Conservation (phyloP, 768 basidiomycete genomes). For the Trametes meyenii region DNA sequence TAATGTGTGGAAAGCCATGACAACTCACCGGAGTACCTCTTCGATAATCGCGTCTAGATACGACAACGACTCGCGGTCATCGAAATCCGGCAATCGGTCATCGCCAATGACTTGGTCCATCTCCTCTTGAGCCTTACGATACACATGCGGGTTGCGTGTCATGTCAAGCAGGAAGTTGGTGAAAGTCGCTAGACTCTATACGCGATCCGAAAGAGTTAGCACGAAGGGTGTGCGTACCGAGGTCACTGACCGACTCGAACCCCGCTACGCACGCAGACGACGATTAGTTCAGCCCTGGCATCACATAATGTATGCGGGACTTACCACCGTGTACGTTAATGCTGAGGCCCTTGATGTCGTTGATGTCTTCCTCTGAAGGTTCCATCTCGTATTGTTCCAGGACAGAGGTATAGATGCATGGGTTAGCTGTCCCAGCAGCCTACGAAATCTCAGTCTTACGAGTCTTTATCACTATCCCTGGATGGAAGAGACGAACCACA, state of each 20-base stretch:
- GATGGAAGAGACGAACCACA: too few species aligned
- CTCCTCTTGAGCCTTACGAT: conserved; percentile 43
- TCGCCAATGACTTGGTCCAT: conserved; percentile 43
- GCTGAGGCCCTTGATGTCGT: conserved; percentile 2
- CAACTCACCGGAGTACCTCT: conserved; percentile 32
- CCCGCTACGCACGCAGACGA: too few species aligned
- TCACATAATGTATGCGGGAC: neutral
- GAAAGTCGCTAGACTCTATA: conserved; percentile 42
- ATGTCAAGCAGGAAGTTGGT: conserved; percentile 42
- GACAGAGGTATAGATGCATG: neutral
- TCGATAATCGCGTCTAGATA: conserved; percentile 43
- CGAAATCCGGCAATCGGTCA: conserved; percentile 41
- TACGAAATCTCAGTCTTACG: neutral
- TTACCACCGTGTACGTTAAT: conserved; percentile 3
- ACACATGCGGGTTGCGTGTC: conserved; percentile 38
- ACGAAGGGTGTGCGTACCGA: too few species aligned
- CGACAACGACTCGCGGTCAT: conserved; percentile 42
- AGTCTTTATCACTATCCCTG: too few species aligned
- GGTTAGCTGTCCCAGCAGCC: neutral
- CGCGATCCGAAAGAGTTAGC: neutral
- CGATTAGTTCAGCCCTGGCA: too few species aligned
- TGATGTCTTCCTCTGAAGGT: neutral
- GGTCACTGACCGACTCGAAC: conserved; percentile 4
- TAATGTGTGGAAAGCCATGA: too few species aligned
- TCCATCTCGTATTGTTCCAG: neutral